phyloP scores from a whole-genome alignment of 805 yeast species.

The Candida taoyuanica region DNA sequence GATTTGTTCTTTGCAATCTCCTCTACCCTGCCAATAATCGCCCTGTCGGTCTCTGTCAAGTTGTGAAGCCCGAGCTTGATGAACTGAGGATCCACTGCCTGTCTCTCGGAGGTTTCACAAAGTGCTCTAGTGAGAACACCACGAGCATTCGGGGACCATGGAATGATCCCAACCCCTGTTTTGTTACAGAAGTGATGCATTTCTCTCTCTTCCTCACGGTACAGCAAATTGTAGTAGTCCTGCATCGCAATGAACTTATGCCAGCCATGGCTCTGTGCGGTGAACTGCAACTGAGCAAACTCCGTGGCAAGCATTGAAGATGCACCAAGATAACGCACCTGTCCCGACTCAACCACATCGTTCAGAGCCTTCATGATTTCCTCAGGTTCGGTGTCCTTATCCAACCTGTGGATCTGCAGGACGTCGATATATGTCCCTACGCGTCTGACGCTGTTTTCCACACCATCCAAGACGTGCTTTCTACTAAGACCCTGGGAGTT shows the following conservation, averaged over 20 bases:
- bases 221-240: conserved; percentile 42
- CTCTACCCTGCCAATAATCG: conserved; percentile 45
- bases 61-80: conserved; percentile 2
- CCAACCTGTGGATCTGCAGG: conserved; percentile 48
- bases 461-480: conserved; percentile 44
- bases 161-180: conserved; percentile 50
- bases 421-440: conserved; percentile 44
- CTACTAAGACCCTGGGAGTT: conserved; percentile 38
- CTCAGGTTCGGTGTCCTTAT: conserved; percentile 37
- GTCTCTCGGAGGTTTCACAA: conserved; percentile 10
- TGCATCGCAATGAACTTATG: conserved; percentile 57
- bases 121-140: conserved; percentile 50
- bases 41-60: conserved; percentile 21
- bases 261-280: conserved; percentile 54
- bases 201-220: conserved; percentile 62
- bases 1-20: conserved; percentile 41
- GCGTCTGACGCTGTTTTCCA: conserved; percentile 33
- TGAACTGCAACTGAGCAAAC: conserved; percentile 37
- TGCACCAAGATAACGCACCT: conserved; percentile 53
- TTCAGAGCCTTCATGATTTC: conserved; percentile 51
- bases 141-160: conserved; percentile 56
- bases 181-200: conserved; percentile 48
- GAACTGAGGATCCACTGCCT: conserved; percentile 10
- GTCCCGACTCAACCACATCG: conserved; percentile 43
- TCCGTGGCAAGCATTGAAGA: conserved; percentile 49